A percentile compares a stretch with the other conserved stretches of the same genome.
These are phyloP conservation scores for Alternaria burnsii DNA, from an alignment of 2,329 filamentous ascomycete species.

Conservation along the genomic window DNA sequence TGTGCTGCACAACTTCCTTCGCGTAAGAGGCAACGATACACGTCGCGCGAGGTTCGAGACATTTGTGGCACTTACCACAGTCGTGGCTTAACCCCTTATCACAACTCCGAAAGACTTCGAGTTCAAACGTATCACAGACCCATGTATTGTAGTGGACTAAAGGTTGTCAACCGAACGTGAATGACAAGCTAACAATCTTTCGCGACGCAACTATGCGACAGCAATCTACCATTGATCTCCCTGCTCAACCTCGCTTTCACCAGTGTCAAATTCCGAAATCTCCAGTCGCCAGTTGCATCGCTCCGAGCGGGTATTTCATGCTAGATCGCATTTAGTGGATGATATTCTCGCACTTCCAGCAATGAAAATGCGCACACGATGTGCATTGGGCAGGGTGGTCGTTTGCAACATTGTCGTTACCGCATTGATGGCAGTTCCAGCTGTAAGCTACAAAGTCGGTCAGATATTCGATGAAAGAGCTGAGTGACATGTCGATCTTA, in stretches of 20 bases:
- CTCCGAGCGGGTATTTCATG: background rate
- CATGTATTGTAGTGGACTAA: too few relatives aligned
- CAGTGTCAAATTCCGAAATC: too few relatives aligned
- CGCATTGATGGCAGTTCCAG: conserved; percentile 7
- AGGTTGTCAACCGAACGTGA: background rate
- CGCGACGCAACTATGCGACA: background rate
- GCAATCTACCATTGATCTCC: background rate
- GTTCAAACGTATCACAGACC: too few relatives aligned
- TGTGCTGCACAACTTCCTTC: too few relatives aligned
- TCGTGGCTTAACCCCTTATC: too few relatives aligned
- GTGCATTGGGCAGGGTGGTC: conserved; percentile 1
- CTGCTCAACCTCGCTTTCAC: background rate
- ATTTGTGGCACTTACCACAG: too few relatives aligned
- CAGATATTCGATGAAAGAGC: background rate
- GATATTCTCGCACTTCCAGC: conserved; percentile 5
- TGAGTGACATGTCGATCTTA: background rate
- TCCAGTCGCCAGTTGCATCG: background rate
- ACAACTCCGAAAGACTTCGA: too few relatives aligned
- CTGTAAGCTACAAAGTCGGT: background rate
- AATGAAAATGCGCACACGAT: conserved; percentile 3
- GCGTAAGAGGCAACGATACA: too few relatives aligned
- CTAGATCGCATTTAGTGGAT: background rate
- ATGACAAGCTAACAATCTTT: background rate
- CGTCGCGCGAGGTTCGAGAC: too few relatives aligned
- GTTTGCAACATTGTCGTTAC: background rate